These are phyloP conservation scores for Metschnikowia noctiluminum DNA, from an alignment of 805 yeast genomes.

Conservation along the genomic window DNA sequence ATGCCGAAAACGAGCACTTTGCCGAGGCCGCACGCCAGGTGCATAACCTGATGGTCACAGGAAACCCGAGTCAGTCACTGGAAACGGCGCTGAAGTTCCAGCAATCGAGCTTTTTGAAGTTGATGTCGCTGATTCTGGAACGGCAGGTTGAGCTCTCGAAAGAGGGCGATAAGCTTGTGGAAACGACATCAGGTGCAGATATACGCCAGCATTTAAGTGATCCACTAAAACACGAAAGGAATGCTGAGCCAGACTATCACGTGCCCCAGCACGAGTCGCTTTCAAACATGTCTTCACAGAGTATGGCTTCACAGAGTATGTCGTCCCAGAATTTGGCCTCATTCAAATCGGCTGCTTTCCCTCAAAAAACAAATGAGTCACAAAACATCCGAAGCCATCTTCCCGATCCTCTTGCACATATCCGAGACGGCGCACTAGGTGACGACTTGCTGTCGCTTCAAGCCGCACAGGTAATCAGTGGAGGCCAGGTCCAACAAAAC, in stretches of 20 bases:
- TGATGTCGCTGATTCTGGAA: slow-evolving; percentile 38
- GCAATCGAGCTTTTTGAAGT: slow-evolving; percentile 35
- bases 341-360: background rate
- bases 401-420: slow-evolving; percentile 45
- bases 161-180: slow-evolving; percentile 39
- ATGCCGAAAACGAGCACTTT: slow-evolving; percentile 32
- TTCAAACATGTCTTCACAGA: no score
- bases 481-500: slow-evolving; percentile 33
- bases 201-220: slow-evolving; percentile 25
- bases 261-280: slow-evolving; percentile 9
- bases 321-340: no score
- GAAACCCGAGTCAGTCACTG: slow-evolving; percentile 18
- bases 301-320: background rate
- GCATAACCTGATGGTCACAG: slow-evolving; percentile 34
- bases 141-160: slow-evolving; percentile 32
- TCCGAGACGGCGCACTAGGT: slow-evolving; percentile 36
- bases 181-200: slow-evolving; percentile 33
- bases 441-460: slow-evolving; percentile 29
- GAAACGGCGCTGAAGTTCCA: slow-evolving; percentile 33
- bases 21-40: slow-evolving; percentile 40
- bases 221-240: slow-evolving; percentile 14
- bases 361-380: slow-evolving; percentile 17
- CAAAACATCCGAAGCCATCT: slow-evolving; percentile 23
- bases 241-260: slow-evolving; percentile 10
- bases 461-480: slow-evolving; percentile 41